Evolutionary conservation across 495 filamentous ascomycete species (phyloP).

Genomic region (Penicilliopsis zonata): DNA sequence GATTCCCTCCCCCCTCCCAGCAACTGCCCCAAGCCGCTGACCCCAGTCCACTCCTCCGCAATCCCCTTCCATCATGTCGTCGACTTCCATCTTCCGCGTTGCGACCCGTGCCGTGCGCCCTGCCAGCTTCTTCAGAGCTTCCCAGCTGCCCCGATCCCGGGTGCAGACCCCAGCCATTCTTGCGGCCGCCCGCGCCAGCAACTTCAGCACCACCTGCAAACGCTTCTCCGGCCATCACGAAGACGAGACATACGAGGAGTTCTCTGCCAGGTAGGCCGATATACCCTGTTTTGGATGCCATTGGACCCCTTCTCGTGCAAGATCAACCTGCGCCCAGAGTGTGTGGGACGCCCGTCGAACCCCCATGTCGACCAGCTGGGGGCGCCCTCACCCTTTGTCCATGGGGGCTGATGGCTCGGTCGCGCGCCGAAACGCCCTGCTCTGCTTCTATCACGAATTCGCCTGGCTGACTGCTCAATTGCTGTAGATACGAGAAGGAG

Average conservation of each 20-base stretch:
- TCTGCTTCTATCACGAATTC: too few species aligned
- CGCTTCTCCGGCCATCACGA: slow-evolving; percentile 50
- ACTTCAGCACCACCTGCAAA: slow-evolving; percentile 58
- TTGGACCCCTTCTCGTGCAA: slow-evolving; percentile 9
- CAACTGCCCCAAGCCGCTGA: slow-evolving; percentile 15
- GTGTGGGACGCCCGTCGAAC: too few species aligned
- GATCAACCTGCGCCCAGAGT: too few species aligned
- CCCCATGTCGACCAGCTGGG: too few species aligned
- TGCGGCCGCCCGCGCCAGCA: slow-evolving; percentile 38
- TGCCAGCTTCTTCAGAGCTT: slow-evolving; percentile 43
- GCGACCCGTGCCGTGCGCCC: slow-evolving; percentile 55
- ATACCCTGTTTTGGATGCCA: too few species aligned
- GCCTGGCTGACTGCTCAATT: slow-evolving; percentile 21
- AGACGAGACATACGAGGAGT: slow-evolving; percentile 97
- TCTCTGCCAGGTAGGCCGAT: slow-evolving; percentile 79
- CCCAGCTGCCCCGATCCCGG: slow-evolving; percentile 47
- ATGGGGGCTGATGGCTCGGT: too few species aligned
- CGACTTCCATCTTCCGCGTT: slow-evolving; percentile 55
- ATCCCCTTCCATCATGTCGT: slow-evolving; percentile 46
- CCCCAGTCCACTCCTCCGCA: slow-evolving; percentile 19
- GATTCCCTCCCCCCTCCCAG: slow-evolving; percentile 20
- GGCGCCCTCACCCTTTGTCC: too few species aligned
- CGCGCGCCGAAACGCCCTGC: too few species aligned
- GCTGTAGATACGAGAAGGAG: slow-evolving; percentile 97
- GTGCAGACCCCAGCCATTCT: slow-evolving; percentile 40